These are phyloP conservation scores for Stagonosporopsis cucurbitacearum DNA, from an alignment of 2,329 filamentous ascomycete species.

Conservation along the genomic window DNA sequence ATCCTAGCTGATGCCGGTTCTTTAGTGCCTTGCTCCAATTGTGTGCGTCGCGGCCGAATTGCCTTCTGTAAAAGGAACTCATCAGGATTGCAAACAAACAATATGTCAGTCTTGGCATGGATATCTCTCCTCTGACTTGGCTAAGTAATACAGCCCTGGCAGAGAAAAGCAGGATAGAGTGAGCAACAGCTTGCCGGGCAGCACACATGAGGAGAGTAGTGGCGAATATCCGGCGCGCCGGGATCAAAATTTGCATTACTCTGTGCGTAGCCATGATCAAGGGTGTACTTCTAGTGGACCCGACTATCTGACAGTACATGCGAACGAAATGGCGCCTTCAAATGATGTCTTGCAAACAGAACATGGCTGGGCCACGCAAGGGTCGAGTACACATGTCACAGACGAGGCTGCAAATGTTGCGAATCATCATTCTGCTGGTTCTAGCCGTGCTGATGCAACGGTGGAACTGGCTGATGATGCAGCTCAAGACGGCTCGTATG, in stretches of 20 bases:
- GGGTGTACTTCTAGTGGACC: neutral
- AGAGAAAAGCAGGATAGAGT: neutral
- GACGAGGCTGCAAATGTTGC: neutral
- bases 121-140: neutral
- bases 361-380: neutral
- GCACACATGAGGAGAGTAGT: neutral
- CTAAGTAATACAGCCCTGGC: neutral
- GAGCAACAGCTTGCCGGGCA: neutral
- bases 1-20: neutral
- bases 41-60: conserved; percentile 1
- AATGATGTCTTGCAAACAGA: neutral
- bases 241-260: neutral
- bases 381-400: neutral
- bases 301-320: neutral
- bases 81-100: neutral
- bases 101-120: neutral
- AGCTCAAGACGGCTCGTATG: conserved; percentile 4
- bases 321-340: neutral
- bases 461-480: neutral
- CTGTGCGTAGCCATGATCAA: neutral
- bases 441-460: neutral
- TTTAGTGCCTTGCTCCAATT: conserved; percentile 11
- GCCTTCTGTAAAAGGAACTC: neutral
- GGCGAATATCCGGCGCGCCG: neutral
- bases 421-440: neutral